Evolutionary conservation across 1,284 basidiomycete genomes (phyloP).

Genomic region (Irpex rosettiformis): DNA sequence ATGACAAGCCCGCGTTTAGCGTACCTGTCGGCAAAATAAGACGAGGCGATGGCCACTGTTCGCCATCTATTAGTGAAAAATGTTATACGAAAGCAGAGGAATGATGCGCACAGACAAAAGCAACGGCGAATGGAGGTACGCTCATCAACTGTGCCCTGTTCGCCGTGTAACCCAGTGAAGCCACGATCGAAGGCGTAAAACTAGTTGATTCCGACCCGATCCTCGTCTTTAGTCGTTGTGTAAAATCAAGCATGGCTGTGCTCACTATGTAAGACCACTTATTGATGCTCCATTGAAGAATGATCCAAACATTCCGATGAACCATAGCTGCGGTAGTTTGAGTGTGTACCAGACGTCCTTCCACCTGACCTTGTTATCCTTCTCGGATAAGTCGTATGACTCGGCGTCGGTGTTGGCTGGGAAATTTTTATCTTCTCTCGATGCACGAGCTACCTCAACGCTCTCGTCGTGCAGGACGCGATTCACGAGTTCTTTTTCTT

Average conservation of each 20-base stretch:
- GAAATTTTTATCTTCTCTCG: no score
- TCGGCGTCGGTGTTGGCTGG: no score
- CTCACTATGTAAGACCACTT: slow-evolving; percentile 24
- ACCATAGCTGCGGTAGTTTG: no score
- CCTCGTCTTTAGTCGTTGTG: no score
- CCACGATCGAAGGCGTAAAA: slow-evolving; percentile 28
- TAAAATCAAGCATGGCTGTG: background rate
- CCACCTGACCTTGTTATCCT: no score
- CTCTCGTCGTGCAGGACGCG: background rate
- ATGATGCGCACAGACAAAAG: slow-evolving; percentile 17
- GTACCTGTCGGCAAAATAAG: slow-evolving; percentile 12
- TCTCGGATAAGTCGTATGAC: no score
- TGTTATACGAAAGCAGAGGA: background rate
- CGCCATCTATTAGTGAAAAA: no score
- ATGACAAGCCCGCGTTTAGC: slow-evolving; percentile 18
- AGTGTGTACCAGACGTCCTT: no score
- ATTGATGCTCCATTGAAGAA: no score
- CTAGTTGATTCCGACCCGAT: background rate
- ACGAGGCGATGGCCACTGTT: slow-evolving; percentile 19
- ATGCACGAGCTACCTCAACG: no score
- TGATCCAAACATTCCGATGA: no score
- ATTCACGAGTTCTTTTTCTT: background rate
- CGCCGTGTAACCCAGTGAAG: slow-evolving; percentile 22
- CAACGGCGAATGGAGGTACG: slow-evolving; percentile 22
- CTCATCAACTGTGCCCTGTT: slow-evolving; percentile 27